Evolutionary conservation across 2,329 filamentous ascomycete species (phyloP).

Genomic region (Xylaria sp.): DNA sequence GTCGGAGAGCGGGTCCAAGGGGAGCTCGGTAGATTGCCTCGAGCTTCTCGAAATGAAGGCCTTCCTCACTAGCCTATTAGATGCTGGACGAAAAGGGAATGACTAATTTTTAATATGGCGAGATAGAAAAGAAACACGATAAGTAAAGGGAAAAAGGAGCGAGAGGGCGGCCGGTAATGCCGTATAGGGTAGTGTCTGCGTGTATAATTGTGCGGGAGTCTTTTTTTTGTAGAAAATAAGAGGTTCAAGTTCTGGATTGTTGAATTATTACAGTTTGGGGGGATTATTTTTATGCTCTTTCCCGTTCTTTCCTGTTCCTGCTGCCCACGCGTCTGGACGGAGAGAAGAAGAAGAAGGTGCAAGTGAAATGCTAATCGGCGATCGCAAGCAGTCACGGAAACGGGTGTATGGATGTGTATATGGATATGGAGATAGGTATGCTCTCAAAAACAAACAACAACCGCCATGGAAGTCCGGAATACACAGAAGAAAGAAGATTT

Average conservation of each 20-base stretch:
- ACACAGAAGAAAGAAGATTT: not conserved
- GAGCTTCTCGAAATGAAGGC: constrained; percentile 34
- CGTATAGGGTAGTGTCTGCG: constrained; percentile 8
- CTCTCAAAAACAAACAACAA: too few relatives aligned
- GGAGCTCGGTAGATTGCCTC: constrained; percentile 29
- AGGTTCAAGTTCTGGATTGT: not conserved
- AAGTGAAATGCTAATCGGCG: constrained; percentile 9
- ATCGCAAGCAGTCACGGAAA: constrained; percentile 1
- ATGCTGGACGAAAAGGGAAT: constrained; percentile 31
- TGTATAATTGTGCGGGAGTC: not conserved
- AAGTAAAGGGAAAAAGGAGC: constrained; percentile 18
- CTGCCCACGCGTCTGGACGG: constrained; percentile 4
- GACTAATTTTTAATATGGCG: constrained; percentile 28
- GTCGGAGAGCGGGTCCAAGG: constrained; percentile 32
- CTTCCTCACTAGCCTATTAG: constrained; percentile 33
- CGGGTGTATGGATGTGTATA: not conserved
- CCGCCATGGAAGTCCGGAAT: too few relatives aligned
- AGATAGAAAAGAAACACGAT: constrained; percentile 19
- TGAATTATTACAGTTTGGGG: constrained; percentile 13
- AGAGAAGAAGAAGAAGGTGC: constrained; percentile 6
- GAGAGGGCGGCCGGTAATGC: constrained; percentile 19
- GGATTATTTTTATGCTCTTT: constrained; percentile 12
- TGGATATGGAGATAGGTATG: too few relatives aligned
- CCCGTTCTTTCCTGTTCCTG: constrained; percentile 7
- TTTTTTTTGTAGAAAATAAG: too few relatives aligned